Base-by-base conservation (phyloP, 352 stramenopile genomes). In the Lagenidium giganteum region DNA sequence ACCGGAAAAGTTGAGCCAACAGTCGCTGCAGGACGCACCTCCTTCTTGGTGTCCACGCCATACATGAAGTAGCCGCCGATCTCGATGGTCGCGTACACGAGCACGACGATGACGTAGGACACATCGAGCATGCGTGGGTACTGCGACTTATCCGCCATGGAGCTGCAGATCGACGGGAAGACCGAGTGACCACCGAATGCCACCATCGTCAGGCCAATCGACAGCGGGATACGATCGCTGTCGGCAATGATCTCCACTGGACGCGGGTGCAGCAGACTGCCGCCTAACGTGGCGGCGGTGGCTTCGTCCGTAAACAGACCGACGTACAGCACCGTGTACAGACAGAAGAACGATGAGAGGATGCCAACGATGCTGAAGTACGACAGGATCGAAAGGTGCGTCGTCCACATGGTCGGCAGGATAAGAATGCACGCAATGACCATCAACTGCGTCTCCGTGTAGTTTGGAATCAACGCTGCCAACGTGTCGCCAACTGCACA, bases 91-190 rank as follows among this genome's bases (percentile, higher is more conserved):
- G 56, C 70, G 57, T 95, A 95, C 17, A 90, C 72, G 17, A 73
- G 30, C 2, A 66, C 80, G n/a, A 78, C 66, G 30, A 90, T 72
- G 5, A 76, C 23, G 65, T 93, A 95, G 13, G 74, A 72, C 20
- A 85, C 49, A 57, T 92, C 64, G 34, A 93, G 58, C 23, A 93
- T 65, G 23, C 54, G 54, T 1, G 74, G 72, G 54, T 88, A 95
- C 40, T 81, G 46, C 6, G 51, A 32, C 22, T 67, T 67, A 52
- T 87, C 67, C 5, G 59, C 51, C 62, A 95, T 78, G 31, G 83
- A 92, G 57, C 70, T 83, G 51, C 85, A 93, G 43, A 95, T 95
- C n/a, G 76, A 88, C n/a, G 79, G 83, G 54, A 95, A 93, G 24
- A 91, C 78, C 21, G 81, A 91, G 63, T 95, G 83, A 24, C 83